Conservation (phyloP, 2,329 filamentous ascomycete species). For the Malbranchea cinnamomea region DNA sequence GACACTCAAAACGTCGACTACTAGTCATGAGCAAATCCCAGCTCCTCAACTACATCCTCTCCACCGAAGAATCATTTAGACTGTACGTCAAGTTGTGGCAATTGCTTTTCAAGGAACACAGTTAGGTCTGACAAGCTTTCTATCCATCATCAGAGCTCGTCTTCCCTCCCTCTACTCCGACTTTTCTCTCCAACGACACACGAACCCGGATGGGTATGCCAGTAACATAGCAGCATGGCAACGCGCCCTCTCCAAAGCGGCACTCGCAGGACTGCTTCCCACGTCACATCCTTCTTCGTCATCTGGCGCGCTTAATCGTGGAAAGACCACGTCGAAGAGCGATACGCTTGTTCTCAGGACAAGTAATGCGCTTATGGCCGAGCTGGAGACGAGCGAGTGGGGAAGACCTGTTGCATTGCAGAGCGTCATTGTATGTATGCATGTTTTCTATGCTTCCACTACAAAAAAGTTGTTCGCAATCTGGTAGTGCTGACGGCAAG, state of each 20-base stretch:
- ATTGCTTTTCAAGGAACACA: not conserved
- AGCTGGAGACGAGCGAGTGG: slow-evolving; percentile 61
- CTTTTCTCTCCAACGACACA: slow-evolving; percentile 55
- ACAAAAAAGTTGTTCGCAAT: not conserved
- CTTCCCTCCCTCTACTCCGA: slow-evolving; percentile 81
- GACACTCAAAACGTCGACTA: too few relatives aligned
- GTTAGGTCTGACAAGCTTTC: not conserved
- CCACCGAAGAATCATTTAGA: slow-evolving; percentile 45
- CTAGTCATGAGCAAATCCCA: slow-evolving; percentile 36
- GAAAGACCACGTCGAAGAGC: slow-evolving; percentile 16
- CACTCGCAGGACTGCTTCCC: slow-evolving; percentile 46
- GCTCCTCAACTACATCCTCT: slow-evolving; percentile 50
- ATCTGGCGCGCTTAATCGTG: slow-evolving; percentile 5
- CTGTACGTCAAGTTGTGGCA: not conserved
- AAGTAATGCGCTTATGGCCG: slow-evolving; percentile 49
- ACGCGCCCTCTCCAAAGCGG: slow-evolving; percentile 54
- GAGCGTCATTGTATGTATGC: slow-evolving; percentile 47
- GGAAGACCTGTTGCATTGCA: slow-evolving; percentile 70
- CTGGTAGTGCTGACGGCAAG: not conserved
- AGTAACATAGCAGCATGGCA: slow-evolving; percentile 73
- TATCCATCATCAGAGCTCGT: slow-evolving; percentile 28
- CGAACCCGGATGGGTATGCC: slow-evolving; percentile 72
- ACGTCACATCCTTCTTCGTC: slow-evolving; percentile 15
- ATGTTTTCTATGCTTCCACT: slow-evolving; percentile 1
- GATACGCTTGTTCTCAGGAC: slow-evolving; percentile 38